Percentiles rank a stretch among this genome's conserved stretches.
Conservation (phyloP, 2,329 filamentous ascomycete species). For the Ophiostoma himal-ulmi region DNA sequence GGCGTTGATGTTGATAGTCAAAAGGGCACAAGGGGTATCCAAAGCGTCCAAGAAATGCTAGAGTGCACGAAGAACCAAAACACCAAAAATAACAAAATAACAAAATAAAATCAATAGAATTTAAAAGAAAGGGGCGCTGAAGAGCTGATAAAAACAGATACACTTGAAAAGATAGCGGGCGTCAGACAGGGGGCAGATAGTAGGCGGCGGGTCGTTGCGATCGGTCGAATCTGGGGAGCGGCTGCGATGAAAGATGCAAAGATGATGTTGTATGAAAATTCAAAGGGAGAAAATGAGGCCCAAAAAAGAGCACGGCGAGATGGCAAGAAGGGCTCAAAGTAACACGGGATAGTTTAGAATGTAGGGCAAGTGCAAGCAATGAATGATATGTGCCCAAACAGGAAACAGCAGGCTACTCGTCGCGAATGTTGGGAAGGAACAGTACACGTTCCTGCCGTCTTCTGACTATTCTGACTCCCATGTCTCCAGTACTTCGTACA, state of each 20-base stretch:
- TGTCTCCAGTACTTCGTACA: not conserved
- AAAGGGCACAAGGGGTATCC: not conserved
- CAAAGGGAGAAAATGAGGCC: conserved; percentile 12
- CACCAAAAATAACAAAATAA: not conserved
- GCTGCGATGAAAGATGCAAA: conserved; percentile 11
- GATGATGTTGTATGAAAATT: conserved; percentile 10
- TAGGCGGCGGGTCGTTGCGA: conserved; percentile 13
- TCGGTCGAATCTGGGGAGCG: conserved; percentile 16
- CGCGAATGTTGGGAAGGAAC: conserved; percentile 3
- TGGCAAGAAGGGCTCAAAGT: conserved; percentile 3
- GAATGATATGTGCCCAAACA: conserved; percentile 7
- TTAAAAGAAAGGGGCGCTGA: not conserved
- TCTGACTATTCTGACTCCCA: not conserved
- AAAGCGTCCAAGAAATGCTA: not conserved
- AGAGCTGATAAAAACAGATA: conserved; percentile 12
- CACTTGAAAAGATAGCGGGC: conserved; percentile 12
- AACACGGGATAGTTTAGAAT: conserved; percentile 5
- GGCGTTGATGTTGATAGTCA: not conserved
- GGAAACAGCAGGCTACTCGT: not conserved
- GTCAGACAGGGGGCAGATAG: conserved; percentile 15
- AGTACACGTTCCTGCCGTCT: conserved; percentile 1
- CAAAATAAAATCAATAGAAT: not conserved
- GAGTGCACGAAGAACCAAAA: not conserved
- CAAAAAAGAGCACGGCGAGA: conserved; percentile 3
- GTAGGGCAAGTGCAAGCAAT: not conserved